These are phyloP conservation scores for Phytophthora uliginosa DNA, from an alignment of 352 stramenopile species.

Conservation along the genomic window DNA sequence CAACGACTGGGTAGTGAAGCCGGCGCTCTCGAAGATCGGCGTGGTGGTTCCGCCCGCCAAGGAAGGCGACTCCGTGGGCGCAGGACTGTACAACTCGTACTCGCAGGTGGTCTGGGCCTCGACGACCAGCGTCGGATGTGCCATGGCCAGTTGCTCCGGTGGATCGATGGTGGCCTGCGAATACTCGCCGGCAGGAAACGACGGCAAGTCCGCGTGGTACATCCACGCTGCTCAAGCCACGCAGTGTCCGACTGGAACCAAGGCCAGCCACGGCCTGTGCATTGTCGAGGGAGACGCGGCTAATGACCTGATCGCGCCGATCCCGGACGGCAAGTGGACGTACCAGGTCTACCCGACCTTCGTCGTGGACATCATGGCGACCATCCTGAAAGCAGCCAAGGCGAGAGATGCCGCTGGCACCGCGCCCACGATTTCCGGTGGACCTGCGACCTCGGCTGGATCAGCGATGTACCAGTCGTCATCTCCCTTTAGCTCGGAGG, in stretches of 20 bases:
- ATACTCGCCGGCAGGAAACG: constrained; percentile 72
- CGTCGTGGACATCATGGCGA: constrained; percentile 56
- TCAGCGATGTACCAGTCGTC: constrained; percentile 11
- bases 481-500: constrained; percentile 7
- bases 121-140: constrained; percentile 75
- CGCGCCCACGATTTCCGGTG: neutral
- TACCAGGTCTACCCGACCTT: constrained; percentile 67
- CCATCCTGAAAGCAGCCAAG: constrained; percentile 50
- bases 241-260: constrained; percentile 59
- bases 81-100: constrained; percentile 79
- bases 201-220: constrained; percentile 66
- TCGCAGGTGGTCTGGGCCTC: constrained; percentile 77
- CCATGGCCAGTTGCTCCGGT: constrained; percentile 53
- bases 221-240: constrained; percentile 54
- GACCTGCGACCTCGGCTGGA: neutral
- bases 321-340: constrained; percentile 60
- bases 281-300: constrained; percentile 57
- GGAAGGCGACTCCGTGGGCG: constrained; percentile 59
- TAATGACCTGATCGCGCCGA: constrained; percentile 68
- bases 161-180: constrained; percentile 66
- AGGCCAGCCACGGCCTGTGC: constrained; percentile 54
- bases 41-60: constrained; percentile 25
- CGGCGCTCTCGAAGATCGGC: constrained; percentile 45
- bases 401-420: constrained; percentile 26
- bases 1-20: constrained; percentile 57